These are phyloP conservation scores for Pyricularia sp. DNA, from an alignment of 2,329 filamentous ascomycete species.

Conservation along the genomic window DNA sequence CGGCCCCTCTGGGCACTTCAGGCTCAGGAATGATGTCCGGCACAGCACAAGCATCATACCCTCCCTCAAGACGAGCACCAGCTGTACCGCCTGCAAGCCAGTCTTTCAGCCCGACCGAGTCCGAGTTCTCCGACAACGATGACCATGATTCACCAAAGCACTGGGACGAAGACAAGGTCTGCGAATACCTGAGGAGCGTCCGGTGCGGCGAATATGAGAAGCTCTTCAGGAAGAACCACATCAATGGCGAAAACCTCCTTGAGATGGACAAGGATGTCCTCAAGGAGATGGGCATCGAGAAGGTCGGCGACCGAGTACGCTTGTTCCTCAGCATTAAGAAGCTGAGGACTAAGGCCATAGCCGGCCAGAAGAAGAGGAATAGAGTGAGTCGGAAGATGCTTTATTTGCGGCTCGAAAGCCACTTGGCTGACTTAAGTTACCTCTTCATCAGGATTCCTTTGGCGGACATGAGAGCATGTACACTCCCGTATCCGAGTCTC, in stretches of 20 bases:
- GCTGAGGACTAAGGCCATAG: slow-evolving; percentile 65
- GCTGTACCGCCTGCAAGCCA: slow-evolving; percentile 40
- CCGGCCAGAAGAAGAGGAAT: slow-evolving; percentile 74
- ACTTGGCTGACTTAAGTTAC: neutral
- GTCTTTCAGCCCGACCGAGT: slow-evolving; percentile 77
- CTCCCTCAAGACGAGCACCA: slow-evolving; percentile 42
- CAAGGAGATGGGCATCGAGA: slow-evolving; percentile 97
- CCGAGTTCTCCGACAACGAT: slow-evolving; percentile 81
- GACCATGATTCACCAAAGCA: slow-evolving; percentile 66
- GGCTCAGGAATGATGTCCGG: slow-evolving; percentile 32
- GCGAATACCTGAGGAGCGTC: slow-evolving; percentile 82
- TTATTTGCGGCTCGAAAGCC: neutral
- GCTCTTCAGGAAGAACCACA: slow-evolving; percentile 78
- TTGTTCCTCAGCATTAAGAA: slow-evolving; percentile 82
- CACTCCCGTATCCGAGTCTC: slow-evolving; percentile 53
- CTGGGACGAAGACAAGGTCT: slow-evolving; percentile 89
- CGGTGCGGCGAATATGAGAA: slow-evolving; percentile 92
- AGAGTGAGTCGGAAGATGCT: slow-evolving; percentile 43
- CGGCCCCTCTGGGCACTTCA: slow-evolving; percentile 42
- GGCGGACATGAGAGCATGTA: slow-evolving; percentile 63
- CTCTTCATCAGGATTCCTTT: slow-evolving; percentile 61
- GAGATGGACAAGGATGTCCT: slow-evolving; percentile 96
- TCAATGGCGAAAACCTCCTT: slow-evolving; percentile 92
- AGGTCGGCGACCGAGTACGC: slow-evolving; percentile 90
- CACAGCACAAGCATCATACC: slow-evolving; percentile 37